phyloP scores from a whole-genome alignment of 2,329 filamentous ascomycete species.

The Ascochyta lentis region DNA sequence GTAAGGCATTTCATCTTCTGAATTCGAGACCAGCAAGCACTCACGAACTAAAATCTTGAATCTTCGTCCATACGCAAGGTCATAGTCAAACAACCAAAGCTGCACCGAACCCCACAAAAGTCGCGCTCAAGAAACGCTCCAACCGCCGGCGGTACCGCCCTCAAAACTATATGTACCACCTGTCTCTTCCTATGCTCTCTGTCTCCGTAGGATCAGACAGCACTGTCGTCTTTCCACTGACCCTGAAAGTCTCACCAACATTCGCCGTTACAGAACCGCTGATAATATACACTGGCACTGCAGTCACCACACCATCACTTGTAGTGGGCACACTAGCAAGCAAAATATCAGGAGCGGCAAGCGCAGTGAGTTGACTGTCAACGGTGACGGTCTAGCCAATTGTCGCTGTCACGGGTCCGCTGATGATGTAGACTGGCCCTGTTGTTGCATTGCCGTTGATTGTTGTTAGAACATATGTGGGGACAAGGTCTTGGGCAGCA shows the following conservation, averaged over 20 bases:
- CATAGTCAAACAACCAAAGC: background rate
- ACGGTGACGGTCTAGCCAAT: conserved; percentile 18
- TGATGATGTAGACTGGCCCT: conserved; percentile 12
- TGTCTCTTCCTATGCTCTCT: background rate
- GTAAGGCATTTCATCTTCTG: background rate
- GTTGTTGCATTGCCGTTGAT: conserved; percentile 9
- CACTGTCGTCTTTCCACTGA: conserved; percentile 16
- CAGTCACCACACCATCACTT: conserved; percentile 17
- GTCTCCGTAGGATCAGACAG: conserved; percentile 9
- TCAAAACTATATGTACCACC: background rate
- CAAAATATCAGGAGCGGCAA: background rate
- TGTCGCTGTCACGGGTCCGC: conserved; percentile 13
- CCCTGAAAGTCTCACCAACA: conserved; percentile 21
- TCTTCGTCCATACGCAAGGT: background rate
- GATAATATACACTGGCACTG: conserved; percentile 21
- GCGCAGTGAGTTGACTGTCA: conserved; percentile 11
- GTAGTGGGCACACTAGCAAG: conserved; percentile 14
- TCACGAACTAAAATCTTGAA: background rate
- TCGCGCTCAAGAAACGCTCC: background rate
- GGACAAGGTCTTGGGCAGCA: conserved; percentile 13
- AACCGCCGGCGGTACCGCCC: background rate
- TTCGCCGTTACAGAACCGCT: conserved; percentile 14
- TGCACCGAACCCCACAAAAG: background rate
- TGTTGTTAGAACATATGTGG: conserved; percentile 19
- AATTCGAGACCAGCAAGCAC: background rate